Evolutionary conservation across 192 early-diverging fungal species (phyloP).

Genomic region (Phycomyces nitens): DNA sequence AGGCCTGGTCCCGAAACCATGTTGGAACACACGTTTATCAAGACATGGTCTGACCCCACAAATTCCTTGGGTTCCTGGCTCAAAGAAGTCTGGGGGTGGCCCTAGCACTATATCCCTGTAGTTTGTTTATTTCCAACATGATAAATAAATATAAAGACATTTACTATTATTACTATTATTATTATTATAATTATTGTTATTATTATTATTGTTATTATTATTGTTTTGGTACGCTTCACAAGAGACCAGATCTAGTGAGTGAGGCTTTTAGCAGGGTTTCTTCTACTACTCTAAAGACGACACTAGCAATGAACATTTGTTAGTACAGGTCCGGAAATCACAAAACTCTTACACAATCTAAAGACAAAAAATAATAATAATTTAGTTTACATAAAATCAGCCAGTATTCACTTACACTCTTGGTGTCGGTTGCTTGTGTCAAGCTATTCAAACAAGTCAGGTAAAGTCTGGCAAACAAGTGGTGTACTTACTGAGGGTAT

Average conservation of each 20-base stretch:
- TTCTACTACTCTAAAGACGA: neutral
- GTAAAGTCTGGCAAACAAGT: neutral
- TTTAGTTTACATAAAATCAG: neutral
- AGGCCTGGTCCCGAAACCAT: constrained; percentile 70
- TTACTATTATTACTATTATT: too few relatives aligned
- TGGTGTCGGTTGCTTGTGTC: constrained; percentile 90
- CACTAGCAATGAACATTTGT: neutral
- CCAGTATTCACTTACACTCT: constrained; percentile 54
- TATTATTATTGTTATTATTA: neutral
- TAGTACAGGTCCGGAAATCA: neutral
- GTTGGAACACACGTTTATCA: constrained; percentile 64
- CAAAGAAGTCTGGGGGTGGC: constrained; percentile 62
- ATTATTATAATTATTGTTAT: neutral
- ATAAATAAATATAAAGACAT: too few relatives aligned
- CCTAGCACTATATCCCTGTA: constrained; percentile 11
- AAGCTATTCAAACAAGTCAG: constrained; percentile 40
- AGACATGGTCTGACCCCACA: constrained; percentile 46
- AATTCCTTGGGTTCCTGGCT: constrained; percentile 71
- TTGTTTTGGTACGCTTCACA: neutral
- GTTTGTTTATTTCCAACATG: neutral
- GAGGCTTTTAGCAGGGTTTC: neutral
- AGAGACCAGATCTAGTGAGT: neutral
- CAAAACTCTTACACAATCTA: neutral
- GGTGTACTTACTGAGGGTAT: constrained; percentile 67
- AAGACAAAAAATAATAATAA: neutral